phyloP scores from a whole-genome alignment of 2,329 filamentous ascomycete genomes.

The Fusarium denticulatum region DNA sequence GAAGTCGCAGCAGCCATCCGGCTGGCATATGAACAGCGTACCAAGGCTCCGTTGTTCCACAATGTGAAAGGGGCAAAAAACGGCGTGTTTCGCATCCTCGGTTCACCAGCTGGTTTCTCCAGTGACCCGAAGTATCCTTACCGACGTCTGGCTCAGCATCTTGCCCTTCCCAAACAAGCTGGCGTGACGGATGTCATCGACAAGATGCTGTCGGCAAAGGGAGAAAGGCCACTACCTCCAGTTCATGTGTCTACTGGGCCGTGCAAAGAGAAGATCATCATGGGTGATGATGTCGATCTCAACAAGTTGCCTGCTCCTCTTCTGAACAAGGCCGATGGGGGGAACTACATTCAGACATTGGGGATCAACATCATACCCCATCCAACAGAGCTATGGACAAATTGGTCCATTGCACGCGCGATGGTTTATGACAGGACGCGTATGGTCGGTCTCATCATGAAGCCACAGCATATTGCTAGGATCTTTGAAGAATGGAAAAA shows the following conservation, averaged over 20 bases:
- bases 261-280: not conserved
- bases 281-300: not conserved
- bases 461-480: not conserved
- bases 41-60: not conserved
- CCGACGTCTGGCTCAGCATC: not conserved
- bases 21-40: not conserved
- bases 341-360: not conserved
- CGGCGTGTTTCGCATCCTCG: not conserved
- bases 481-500: not conserved
- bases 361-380: not conserved
- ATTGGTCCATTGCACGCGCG: not conserved
- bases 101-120: not conserved
- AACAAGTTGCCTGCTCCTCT: not conserved
- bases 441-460: not conserved
- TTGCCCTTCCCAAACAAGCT: not conserved
- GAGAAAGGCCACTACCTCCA: not conserved
- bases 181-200: not conserved
- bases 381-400: not conserved
- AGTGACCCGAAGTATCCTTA: not conserved
- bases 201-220: not conserved
- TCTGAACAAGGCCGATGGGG: not conserved
- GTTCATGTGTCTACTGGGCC: not conserved
- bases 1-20: not conserved
- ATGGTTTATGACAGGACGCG: not conserved
- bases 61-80: not conserved